Percentiles rank a stretch among this genome's conserved stretches.
phyloP scores from a whole-genome alignment of 805 yeast species.

The Lachancea mirantina region DNA sequence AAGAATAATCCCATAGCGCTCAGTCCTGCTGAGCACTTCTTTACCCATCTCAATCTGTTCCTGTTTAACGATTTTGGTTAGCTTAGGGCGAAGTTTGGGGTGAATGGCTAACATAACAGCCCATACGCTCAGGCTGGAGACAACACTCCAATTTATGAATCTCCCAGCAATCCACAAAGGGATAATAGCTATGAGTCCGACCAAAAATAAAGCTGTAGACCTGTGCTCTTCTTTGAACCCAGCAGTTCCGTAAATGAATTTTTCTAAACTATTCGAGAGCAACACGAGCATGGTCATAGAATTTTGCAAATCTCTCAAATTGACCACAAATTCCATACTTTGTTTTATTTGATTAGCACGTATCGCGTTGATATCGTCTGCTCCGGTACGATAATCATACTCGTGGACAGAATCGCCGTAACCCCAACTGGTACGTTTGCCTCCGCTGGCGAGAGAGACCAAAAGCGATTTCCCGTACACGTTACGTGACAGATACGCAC shows the following conservation, averaged over 20 bases:
- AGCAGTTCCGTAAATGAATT: constrained; percentile 52
- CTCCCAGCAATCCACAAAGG: constrained; percentile 38
- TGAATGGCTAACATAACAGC: constrained; percentile 43
- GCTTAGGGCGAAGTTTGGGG: constrained; percentile 41
- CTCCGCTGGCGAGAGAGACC: constrained; percentile 29
- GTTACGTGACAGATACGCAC: constrained; percentile 36
- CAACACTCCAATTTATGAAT: constrained; percentile 56
- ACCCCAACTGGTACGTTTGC: constrained; percentile 13
- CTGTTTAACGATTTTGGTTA: constrained; percentile 27
- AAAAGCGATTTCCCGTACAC: constrained; percentile 48
- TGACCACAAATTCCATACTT: constrained; percentile 41
- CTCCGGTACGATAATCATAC: constrained; percentile 7
- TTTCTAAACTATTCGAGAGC: constrained; percentile 45
- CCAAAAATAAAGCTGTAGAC: constrained; percentile 54
- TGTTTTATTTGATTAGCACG: constrained; percentile 27
- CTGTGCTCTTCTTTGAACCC: constrained; percentile 63
- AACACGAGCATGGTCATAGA: constrained; percentile 48
- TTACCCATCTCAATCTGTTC: constrained; percentile 21
- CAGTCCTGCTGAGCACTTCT: constrained; percentile 28
- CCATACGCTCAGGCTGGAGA: constrained; percentile 59
- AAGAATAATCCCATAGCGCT: constrained; percentile 44
- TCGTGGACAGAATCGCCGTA: constrained; percentile 10
- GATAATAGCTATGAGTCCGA: constrained; percentile 34
- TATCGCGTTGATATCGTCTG: constrained; percentile 12
- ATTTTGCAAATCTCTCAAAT: constrained; percentile 69